phyloP scores from a whole-genome alignment of 1,139 yeast species.

The Nadsonia starkeyi-henricii region DNA sequence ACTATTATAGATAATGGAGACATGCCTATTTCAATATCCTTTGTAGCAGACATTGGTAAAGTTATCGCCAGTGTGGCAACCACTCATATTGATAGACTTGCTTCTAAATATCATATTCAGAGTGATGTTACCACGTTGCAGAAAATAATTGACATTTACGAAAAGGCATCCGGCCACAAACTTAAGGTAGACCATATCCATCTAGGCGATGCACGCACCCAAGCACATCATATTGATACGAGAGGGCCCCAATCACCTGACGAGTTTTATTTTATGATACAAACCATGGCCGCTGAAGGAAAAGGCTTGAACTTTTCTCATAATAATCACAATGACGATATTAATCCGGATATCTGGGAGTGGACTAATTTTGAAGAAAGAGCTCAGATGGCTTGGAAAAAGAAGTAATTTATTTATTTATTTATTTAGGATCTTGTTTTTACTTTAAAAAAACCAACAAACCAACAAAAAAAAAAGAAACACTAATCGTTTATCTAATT shows the following conservation, averaged over 20 bases:
- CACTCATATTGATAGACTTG: conserved; percentile 28
- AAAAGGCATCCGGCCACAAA: conserved; percentile 27
- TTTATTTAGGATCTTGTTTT: no score
- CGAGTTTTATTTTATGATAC: conserved; percentile 10
- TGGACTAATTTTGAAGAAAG: conserved; percentile 27
- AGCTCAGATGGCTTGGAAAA: conserved; percentile 8
- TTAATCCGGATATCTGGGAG: conserved; percentile 43
- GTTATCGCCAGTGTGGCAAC: conserved; percentile 32
- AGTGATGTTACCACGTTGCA: conserved; percentile 30
- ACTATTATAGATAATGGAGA: conserved; percentile 32
- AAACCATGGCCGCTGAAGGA: conserved; percentile 24
- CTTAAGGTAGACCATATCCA: conserved; percentile 23
- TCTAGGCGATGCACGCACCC: conserved; percentile 23
- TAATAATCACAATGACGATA: conserved; percentile 32
- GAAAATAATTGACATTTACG: conserved; percentile 31
- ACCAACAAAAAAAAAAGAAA: no score
- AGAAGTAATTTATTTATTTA: background rate
- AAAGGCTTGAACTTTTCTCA: conserved; percentile 26
- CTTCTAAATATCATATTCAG: conserved; percentile 31
- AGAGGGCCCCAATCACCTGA: conserved; percentile 11
- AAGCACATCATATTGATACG: conserved; percentile 19
- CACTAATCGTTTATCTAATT: no score
- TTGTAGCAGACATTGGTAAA: conserved; percentile 35
- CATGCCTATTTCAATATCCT: conserved; percentile 25
- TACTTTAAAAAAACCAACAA: no score